Base-by-base conservation (phyloP, 257 asterid species). In the Plantago elongata region DNA sequence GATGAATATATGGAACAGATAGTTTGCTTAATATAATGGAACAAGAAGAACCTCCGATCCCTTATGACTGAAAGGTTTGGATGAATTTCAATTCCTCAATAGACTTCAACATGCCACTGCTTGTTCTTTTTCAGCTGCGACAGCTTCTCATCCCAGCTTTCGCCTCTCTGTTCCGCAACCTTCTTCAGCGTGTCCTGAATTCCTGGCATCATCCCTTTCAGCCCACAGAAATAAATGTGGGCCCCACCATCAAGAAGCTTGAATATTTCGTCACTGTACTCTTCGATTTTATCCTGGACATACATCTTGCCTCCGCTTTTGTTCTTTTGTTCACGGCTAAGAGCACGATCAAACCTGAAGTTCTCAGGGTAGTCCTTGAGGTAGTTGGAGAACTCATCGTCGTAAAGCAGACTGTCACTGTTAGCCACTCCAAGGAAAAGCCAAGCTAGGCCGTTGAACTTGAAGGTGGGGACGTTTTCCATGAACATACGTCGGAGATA, bases 151-250 rank as follows among this genome's bases (percentile, higher is more conserved):
- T 86, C 97, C 97, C 99, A 92, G 65, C 80, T 89, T 72, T 92
- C 97, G 57, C 96, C 99, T 51, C 95, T 78, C 76, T 69, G 65
- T 72, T 78, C 95, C 3, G 99, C 96, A 34, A 86, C 97, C 79
- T 78, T 83, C 82, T 79, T 92, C 73, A 92, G 68, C 7, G 99
- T 92, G 10, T 83, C 99, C 57, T 92, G 99, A 66, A 92, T 92
- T 61, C 99, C 99, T 0, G 94, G 95, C 97, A 92, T 92, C 99
- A 92, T 92, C 56, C 99, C 99, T 66, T 87, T 89, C 34, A 92
- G 89, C 78, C 96, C 99, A 34, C 97, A 92, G 79, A 92, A 92
- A 72, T 92, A 92, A 15, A 89, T 85, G 75, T 92, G 97, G 1
- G 96, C 96, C 58, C 99, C 97, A 3, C 70, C 65, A 45, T 92